phyloP scores from a whole-genome alignment of 2,329 filamentous ascomycete species.

The Aspergillus sergii region DNA sequence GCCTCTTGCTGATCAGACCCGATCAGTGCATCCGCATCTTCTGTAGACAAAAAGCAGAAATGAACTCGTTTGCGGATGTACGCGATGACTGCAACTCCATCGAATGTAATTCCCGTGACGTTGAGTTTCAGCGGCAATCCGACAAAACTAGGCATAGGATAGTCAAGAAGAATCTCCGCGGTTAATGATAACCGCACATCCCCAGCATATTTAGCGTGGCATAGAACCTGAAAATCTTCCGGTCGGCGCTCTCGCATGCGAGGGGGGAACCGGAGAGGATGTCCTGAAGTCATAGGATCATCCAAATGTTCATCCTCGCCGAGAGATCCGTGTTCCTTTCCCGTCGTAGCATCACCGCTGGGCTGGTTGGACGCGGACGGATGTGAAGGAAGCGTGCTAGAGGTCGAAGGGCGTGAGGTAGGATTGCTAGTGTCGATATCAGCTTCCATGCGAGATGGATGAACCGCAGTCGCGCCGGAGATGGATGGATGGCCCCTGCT shows the following conservation, averaged over 20 bases:
- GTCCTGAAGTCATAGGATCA: conserved; percentile 20
- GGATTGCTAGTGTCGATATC: conserved; percentile 42
- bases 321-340: conserved; percentile 21
- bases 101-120: conserved; percentile 92
- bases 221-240: conserved; percentile 90
- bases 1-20: conserved; percentile 49
- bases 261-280: conserved; percentile 45
- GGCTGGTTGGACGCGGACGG: conserved; percentile 34
- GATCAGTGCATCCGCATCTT: conserved; percentile 79
- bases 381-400: conserved; percentile 38
- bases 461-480: conserved; percentile 14
- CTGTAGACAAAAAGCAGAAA: conserved; percentile 91
- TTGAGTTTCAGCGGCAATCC: conserved; percentile 92
- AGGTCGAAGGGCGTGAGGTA: conserved; percentile 47
- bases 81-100: conserved; percentile 89
- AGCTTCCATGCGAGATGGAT: conserved; percentile 32
- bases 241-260: conserved; percentile 71
- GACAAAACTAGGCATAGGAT: conserved; percentile 97
- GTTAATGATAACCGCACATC: conserved; percentile 87
- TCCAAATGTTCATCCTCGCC: conserved; percentile 25
- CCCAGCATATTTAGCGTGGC: conserved; percentile 85
- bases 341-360: conserved; percentile 27
- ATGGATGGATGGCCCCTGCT: conserved; percentile 18
- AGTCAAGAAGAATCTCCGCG: conserved; percentile 93
- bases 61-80: conserved; percentile 87